A percentile compares a stretch with the other conserved stretches of the same genome.
Conservation (phyloP, 495 filamentous ascomycete genomes). For the Letharia lupina region DNA sequence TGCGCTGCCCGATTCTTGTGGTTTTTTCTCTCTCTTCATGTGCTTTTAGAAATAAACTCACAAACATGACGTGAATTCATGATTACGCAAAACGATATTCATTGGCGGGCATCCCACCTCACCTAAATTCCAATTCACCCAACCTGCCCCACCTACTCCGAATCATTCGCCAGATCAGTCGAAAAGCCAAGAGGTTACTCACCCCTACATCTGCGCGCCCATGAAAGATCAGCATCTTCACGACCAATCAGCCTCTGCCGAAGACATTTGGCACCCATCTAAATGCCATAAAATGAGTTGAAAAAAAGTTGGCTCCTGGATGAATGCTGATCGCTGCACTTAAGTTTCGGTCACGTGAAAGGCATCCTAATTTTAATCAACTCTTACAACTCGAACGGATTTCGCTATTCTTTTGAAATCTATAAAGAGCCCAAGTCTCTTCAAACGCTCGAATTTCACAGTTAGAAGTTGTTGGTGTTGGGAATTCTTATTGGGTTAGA, state of each 20-base stretch:
- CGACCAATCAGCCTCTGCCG: background rate
- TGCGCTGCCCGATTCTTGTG: background rate
- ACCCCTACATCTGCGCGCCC: background rate
- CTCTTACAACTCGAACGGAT: too few species aligned
- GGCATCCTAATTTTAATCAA: too few species aligned
- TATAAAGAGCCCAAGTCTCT: too few species aligned
- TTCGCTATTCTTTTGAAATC: too few species aligned
- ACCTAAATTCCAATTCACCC: too few species aligned
- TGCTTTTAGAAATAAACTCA: background rate
- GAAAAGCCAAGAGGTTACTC: background rate
- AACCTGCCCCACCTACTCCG: too few species aligned
- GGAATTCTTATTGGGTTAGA: too few species aligned
- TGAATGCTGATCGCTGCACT: too few species aligned
- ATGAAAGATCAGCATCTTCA: background rate
- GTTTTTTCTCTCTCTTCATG: background rate
- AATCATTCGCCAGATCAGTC: background rate
- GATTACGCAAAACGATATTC: background rate
- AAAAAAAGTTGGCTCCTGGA: too few species aligned
- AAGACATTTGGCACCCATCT: background rate
- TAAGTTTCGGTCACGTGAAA: too few species aligned
- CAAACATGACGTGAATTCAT: background rate
- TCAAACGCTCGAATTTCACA: too few species aligned
- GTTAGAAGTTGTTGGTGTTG: too few species aligned
- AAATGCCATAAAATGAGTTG: background rate
- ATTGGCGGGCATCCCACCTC: background rate